Conservation (phyloP, 306 rosid genomes). For the Rosa multiflora region DNA sequence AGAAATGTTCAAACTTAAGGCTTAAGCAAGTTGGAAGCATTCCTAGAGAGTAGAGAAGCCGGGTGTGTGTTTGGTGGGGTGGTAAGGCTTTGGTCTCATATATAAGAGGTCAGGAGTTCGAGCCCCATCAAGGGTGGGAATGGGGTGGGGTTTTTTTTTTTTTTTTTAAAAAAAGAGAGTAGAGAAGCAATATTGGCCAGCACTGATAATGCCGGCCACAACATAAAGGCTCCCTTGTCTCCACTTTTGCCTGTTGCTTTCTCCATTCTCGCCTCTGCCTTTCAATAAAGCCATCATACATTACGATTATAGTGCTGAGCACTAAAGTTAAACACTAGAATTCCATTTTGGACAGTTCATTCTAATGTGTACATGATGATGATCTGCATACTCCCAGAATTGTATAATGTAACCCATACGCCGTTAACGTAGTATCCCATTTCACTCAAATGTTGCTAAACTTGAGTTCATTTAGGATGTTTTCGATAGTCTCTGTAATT, state of each 20-base stretch:
- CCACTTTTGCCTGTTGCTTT: slow-evolving; percentile 20
- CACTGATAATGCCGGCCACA: slow-evolving; percentile 35
- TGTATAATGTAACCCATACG: neutral
- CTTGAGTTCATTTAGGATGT: neutral
- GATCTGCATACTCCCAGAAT: neutral
- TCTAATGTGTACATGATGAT: neutral
- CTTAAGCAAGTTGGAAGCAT: slow-evolving; percentile 30
- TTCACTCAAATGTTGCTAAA: neutral
- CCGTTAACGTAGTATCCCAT: neutral
- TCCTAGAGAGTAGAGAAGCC: slow-evolving; percentile 26
- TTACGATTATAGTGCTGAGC: neutral
- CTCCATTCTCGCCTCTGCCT: neutral
- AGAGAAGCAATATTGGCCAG: slow-evolving; percentile 23
- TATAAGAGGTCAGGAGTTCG: too few species aligned
- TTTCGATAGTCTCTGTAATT: neutral
- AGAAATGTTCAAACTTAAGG: slow-evolving; percentile 14
- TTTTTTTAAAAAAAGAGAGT: too few species aligned
- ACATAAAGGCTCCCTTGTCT: slow-evolving; percentile 18
- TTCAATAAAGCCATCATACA: slow-evolving; percentile 14
- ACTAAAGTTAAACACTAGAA: slow-evolving; percentile 10
- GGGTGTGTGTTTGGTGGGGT: too few species aligned
- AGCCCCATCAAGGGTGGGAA: too few species aligned
- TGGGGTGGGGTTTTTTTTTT: too few species aligned
- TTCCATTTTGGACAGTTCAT: neutral
- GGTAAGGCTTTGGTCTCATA: too few species aligned